These are phyloP conservation scores for Emericellopsis terricola DNA, from an alignment of 495 filamentous ascomycete species.

Conservation along the genomic window DNA sequence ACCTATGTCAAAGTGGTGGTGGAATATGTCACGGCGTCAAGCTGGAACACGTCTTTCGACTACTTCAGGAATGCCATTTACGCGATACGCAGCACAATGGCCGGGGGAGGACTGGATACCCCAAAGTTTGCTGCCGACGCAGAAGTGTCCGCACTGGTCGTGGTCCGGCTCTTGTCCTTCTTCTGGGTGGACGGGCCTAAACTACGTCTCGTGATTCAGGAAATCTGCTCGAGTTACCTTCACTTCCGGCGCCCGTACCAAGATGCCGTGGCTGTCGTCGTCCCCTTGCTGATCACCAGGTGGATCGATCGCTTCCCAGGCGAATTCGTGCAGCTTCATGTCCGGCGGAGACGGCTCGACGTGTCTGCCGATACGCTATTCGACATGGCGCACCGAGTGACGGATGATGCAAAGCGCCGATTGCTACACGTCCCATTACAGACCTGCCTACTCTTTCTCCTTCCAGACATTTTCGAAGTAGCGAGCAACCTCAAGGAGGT, in stretches of 20 bases:
- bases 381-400: constrained; percentile 39
- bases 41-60: constrained; percentile 37
- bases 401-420: constrained; percentile 32
- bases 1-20: constrained; percentile 29
- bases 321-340: constrained; percentile 43
- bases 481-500: constrained; percentile 41
- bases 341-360: constrained; percentile 36
- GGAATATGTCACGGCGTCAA: constrained; percentile 42
- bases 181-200: constrained; percentile 44
- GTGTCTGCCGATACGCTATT: constrained; percentile 43
- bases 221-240: constrained; percentile 43
- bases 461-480: constrained; percentile 47
- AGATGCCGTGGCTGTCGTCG: constrained; percentile 38
- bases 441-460: constrained; percentile 37
- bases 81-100: constrained; percentile 23
- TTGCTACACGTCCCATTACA: constrained; percentile 41
- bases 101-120: neutral
- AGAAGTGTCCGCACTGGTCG: constrained; percentile 28
- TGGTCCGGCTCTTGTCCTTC: constrained; percentile 34
- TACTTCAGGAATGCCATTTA: constrained; percentile 30
- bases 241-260: constrained; percentile 43
- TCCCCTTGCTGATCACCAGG: constrained; percentile 37
- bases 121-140: constrained; percentile 16
- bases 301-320: constrained; percentile 44
- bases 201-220: constrained; percentile 37